Base-by-base conservation (phyloP, 2,329 filamentous ascomycete genomes). In the Ascochyta lentis region DNA sequence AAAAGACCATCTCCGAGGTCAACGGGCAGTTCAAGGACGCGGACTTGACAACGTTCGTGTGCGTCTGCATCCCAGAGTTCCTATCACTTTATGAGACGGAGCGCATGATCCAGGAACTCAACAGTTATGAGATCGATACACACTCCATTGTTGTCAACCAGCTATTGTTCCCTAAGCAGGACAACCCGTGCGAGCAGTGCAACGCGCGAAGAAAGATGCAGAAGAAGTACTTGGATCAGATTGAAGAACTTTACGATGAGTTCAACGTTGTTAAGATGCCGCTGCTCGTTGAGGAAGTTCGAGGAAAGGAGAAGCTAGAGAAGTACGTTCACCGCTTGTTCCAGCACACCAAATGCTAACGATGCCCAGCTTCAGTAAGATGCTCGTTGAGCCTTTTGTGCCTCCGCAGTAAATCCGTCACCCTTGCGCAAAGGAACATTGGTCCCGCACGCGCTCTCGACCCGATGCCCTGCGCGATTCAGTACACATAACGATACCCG, bases 181-280 rank as follows among this genome's bases (percentile, higher is more conserved):
- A 88, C 49, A 96, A 89, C 73, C 84, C 86, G 33, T 99, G 95
- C 78, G 92, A 97, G 60, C 95, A 99, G 81, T 99, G 95, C 79
- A 96, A 92, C 73, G 90, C 95, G 41, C 83, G 95, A 63, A 84
- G 93, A 71, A 96, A 96, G 82, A 99, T 99, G 95, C 95, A 99
- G 83, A 95, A 92, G 83, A 99, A 99, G 81, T 99, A 99, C 75
- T 84, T 99, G 39, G 93, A 98, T 74, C 94, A 99, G 83, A 98
- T 98, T 70, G 93, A 96, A 79, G 95, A 99, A 81, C 80, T 99
- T 56, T 99, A 99, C 75, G 93, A 97, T 72, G 95, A 99, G 77
- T 99, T 99, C 81, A 96, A 99, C 74, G 93, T 99, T 35, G 94
- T 99, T 66, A 94, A 94, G 83, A 98, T 99, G 93, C 95, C 95